Base-by-base conservation (phyloP, 305 asterid species). In the Plantago coronopus region DNA sequence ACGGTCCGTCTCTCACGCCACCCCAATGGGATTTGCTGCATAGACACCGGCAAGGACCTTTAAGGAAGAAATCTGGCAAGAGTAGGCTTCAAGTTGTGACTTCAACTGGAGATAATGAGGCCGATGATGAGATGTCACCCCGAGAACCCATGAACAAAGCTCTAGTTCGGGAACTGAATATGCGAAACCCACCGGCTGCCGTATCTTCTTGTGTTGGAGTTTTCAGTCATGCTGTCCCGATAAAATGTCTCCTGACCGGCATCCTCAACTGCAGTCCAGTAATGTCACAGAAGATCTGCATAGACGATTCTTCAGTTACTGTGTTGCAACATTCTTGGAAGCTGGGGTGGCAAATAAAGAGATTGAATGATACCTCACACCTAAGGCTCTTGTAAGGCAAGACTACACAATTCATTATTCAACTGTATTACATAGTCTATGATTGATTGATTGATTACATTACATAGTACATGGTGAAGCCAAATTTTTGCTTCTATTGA, bases 91-190 rank as follows among this genome's bases (percentile, higher is more conserved):
- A 93, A 72, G 76, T 86, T 14, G 97, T 93, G 67, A 75, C 95
- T 5, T 68, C 77, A 0, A 89, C 89, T 0, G 99, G 96, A 45
- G 97, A 87, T 65, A 83, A 88, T 10, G 96, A 89, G 76, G 99
- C 99, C 0, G 97, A 93, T 47, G 99, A 93, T 19, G 99, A 89
- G 82, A 89, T 93, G 99, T 89, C 97, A 59, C 99, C 97, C 37
- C 77, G 97, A 58, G 87, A 67, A 42, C 87, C 89, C 62, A 56
- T 47, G 53, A 82, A 66, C 72, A 88, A 74, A 54, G 78, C 66
- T 17, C 21, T 73, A 21, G 34, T 70, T 17, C 83, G 78, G n/a
- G 91, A 85, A 64, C 54, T 74, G 23, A 79, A 78, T 66, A 66
- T 80, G 44, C 65, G 81, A 63, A 62, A 25, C 45, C 43, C 67